These are phyloP conservation scores for Pichia heedii DNA, from an alignment of 805 yeast species.

Conservation along the genomic window DNA sequence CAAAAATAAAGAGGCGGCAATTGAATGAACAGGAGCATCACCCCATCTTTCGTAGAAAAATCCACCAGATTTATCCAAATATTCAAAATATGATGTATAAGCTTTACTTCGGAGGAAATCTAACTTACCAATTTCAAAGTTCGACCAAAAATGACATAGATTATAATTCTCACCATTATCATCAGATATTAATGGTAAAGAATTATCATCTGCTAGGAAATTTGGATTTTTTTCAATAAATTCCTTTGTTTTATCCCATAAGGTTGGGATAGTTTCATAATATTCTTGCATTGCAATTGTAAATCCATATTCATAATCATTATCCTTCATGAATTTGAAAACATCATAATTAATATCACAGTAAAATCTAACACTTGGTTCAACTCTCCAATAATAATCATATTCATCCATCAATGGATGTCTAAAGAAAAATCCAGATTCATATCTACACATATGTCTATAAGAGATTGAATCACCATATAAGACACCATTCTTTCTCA, in stretches of 20 bases:
- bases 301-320: conserved; percentile 63
- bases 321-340: conserved; percentile 72
- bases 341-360: conserved; percentile 77
- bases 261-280: conserved; percentile 56
- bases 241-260: conserved; percentile 64
- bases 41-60: conserved; percentile 91
- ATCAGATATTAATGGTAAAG: conserved; percentile 58
- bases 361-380: conserved; percentile 68
- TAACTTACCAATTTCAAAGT: conserved; percentile 72
- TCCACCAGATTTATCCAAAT: conserved; percentile 72
- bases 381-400: conserved; percentile 92
- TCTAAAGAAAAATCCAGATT: conserved; percentile 78
- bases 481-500: conserved; percentile 41
- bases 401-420: conserved; percentile 66
- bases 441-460: conserved; percentile 88
- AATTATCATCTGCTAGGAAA: conserved; percentile 47
- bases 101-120: conserved; percentile 65
- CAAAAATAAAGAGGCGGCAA: conserved; percentile 72
- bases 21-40: conserved; percentile 85
- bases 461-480: conserved; percentile 58
- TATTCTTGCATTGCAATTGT: conserved; percentile 72
- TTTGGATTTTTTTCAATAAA: conserved; percentile 56
- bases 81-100: conserved; percentile 59
- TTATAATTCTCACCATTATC: conserved; percentile 63
- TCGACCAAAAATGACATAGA: conserved; percentile 85